Evolutionary conservation across 176 grass and related monocot species (phyloP), one percentile per base, ranked within the genome.

Genomic region (Puccinellia tenuiflora): DNA sequence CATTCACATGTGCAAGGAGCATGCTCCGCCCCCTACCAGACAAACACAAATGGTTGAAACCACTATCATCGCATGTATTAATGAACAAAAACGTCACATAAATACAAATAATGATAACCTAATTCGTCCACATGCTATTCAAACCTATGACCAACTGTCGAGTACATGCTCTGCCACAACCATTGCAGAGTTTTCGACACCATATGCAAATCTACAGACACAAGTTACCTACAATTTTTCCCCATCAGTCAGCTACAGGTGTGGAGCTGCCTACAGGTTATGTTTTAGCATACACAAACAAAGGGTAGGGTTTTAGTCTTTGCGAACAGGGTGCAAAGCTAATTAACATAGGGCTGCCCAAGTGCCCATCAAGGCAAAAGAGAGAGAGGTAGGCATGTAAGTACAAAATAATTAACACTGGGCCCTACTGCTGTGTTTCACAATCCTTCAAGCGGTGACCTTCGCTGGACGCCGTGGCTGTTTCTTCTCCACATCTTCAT

Each of bases 211-310:
- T 81, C 77, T 80, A 88, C 16, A 79, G 22, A 75, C 70, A 40
- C 0, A 46, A 33, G 57, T 89, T 76, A 54, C 46, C 88, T 84
- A 80, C 67, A 62, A 80, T 43, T 84, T 54, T 21, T 60, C 68
- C 85, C 67, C 5, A 76, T 81, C 40, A 87, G 88, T 82, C 78
- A 90, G 83, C 88, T 90, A 78, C 45, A 72, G 42, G 78, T 54
- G 88, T 69, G 30, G 48, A 77, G 59, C 75, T 90, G 80, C 68
- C 88, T 80, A 87, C 79, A 68, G 12, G 83, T 47, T 25, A 74
- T 57, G 50, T 66, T 70, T 67, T 73, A 26, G 47, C 75, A 87
- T 86, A 87, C 88, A 85, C 59, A 86, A 79, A 68, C 80, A 68
- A 68, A 34, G 75, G 43, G 15, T 1, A 84, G 42, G 43, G 75